Evolutionary conservation across 2,329 filamentous ascomycete species (phyloP).

Genomic region (Thermoascus crustaceus): DNA sequence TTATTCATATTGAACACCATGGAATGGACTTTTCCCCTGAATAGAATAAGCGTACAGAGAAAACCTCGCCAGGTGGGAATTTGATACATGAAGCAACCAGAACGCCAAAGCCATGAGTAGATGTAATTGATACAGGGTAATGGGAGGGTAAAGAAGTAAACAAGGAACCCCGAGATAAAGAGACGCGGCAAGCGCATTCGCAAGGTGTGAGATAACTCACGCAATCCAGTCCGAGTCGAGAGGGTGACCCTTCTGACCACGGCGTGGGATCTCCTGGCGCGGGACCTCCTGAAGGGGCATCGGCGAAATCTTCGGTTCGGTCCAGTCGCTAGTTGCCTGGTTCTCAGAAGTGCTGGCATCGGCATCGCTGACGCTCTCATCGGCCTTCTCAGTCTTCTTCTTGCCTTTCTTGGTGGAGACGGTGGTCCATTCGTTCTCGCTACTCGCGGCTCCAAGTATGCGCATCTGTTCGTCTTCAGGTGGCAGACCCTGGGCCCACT

Average conservation of each 20-base stretch:
- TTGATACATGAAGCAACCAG: constrained; percentile 4
- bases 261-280: constrained; percentile 24
- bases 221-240: constrained; percentile 40
- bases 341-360: constrained; percentile 35
- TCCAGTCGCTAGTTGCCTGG: constrained; percentile 18
- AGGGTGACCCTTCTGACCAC: constrained; percentile 33
- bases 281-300: constrained; percentile 21
- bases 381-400: constrained; percentile 35
- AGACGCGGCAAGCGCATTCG: background rate
- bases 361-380: constrained; percentile 39
- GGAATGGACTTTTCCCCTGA: background rate
- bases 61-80: background rate
- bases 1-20: background rate
- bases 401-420: constrained; percentile 53
- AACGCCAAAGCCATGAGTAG: constrained; percentile 8
- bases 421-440: constrained; percentile 53
- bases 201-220: constrained; percentile 11
- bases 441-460: constrained; percentile 38
- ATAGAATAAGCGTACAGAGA: background rate
- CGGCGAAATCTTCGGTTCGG: constrained; percentile 28
- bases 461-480: constrained; percentile 56
- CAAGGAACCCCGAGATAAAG: constrained; percentile 3
- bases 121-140: constrained; percentile 5
- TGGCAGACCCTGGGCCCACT: constrained; percentile 43
- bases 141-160: constrained; percentile 1